Base-by-base conservation (phyloP, 1,284 basidiomycete genomes). In the Thelephora terrestris region DNA sequence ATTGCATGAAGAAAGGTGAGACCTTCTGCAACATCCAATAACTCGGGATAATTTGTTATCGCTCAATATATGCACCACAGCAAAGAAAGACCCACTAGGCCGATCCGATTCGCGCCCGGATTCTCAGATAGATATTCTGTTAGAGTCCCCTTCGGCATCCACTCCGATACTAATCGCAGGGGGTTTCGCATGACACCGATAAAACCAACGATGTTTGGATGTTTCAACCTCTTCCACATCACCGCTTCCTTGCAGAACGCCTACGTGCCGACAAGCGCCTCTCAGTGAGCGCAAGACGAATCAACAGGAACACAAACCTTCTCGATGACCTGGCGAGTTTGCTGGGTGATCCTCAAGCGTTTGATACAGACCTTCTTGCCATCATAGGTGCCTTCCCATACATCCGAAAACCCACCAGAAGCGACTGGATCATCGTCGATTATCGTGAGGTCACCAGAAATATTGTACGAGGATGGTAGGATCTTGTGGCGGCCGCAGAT, bases 121-220 rank as follows among this genome's bases (percentile, higher is more conserved):
- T 42, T 20, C 3, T 7, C 20, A 5, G 10, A 5, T 9, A 42
- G 5, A 21, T 42, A 42, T 17, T 42, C 39, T 17, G 39, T 42
- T n/a, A 46, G 38, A 32, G 34, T 32, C 16, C 23, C 37, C 6
- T 39, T 16, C 27, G n/a, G 17, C 49, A 48, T 48, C 39, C 39
- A 42, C 25, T 42, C 21, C 12, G 39, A 42, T 18, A 42, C 39
- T 3, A 32, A 32, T 32, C 14, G 29, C 12, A 17, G n/a, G 12
- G 39, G 12, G 6, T 42, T 42, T 16, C 6, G 7, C 10, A 16
- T n/a, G 23, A 50, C 25, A 6, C 49, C 47, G n/a, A 43, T 21
- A 23, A 50, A 50, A 14, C 2, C 38, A 7, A 48, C 34, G 21
- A 50, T 29, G 37, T 50, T 32, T 2, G 46, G 46, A 24, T 50